Evolutionary conservation across 139 green algal genomes (phyloP).

Genomic region (Volvox reticuliferus): DNA sequence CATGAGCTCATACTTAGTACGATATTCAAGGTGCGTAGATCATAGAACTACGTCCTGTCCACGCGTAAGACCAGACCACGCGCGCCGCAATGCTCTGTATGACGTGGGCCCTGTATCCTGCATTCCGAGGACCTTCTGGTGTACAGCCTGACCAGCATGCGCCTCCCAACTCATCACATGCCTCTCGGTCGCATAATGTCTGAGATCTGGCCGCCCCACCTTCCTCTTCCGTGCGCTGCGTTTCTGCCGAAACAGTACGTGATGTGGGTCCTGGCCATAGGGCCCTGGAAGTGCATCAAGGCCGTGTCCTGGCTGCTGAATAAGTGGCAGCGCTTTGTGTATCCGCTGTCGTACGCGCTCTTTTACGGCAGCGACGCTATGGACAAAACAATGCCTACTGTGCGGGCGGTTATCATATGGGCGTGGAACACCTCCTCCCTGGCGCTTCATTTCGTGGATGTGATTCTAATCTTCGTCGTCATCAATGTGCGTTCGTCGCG

Average conservation of each 20-base stretch:
- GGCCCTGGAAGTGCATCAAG: conserved; percentile 47
- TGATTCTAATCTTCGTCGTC: conserved; percentile 55
- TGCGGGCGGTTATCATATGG: conserved; percentile 39
- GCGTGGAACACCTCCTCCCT: conserved; percentile 47
- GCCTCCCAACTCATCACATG: too few species aligned
- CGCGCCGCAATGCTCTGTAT: too few species aligned
- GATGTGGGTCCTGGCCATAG: conserved; percentile 39
- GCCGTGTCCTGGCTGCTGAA: conserved; percentile 38
- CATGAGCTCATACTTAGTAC: conserved; percentile 3
- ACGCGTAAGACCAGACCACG: too few species aligned
- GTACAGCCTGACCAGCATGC: too few species aligned
- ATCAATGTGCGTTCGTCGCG: conserved; percentile 48
- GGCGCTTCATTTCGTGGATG: conserved; percentile 54
- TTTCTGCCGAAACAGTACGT: not conserved
- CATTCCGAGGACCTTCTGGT: too few species aligned
- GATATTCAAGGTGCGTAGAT: conserved; percentile 16
- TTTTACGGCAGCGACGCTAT: conserved; percentile 36
- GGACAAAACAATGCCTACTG: conserved; percentile 44
- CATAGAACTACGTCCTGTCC: too few species aligned
- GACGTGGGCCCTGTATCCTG: too few species aligned
- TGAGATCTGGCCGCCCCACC: too few species aligned
- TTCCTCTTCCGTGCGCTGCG: too few species aligned
- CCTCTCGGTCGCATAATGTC: too few species aligned
- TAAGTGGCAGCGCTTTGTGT: conserved; percentile 47
- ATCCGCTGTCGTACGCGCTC: conserved; percentile 33